These are phyloP conservation scores for Sequoia sempervirens DNA, from an alignment of 75 land plant species.

Conservation along the genomic window DNA sequence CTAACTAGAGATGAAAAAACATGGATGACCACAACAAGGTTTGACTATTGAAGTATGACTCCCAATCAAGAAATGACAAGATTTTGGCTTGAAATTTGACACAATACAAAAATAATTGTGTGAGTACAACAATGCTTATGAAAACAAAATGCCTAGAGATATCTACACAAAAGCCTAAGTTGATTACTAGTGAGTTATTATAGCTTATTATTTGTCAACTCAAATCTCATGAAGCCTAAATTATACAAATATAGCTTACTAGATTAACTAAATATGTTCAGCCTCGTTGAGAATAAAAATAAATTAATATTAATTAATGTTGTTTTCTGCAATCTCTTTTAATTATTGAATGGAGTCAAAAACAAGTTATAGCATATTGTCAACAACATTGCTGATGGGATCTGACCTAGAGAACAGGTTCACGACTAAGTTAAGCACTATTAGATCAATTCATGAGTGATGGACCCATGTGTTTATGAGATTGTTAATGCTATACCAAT, in stretches of 20 bases:
- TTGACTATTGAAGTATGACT: too few species aligned
- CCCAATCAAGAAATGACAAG: too few species aligned
- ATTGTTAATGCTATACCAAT: not conserved
- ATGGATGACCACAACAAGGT: too few species aligned
- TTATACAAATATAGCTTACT: too few species aligned
- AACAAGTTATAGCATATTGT: not conserved
- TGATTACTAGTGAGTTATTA: not conserved
- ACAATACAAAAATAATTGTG: too few species aligned
- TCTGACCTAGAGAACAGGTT: not conserved
- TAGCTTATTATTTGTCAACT: not conserved
- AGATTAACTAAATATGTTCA: not conserved
- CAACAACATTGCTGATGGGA: not conserved
- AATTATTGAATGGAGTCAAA: not conserved
- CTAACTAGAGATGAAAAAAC: too few species aligned
- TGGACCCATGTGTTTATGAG: not conserved
- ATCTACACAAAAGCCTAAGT: not conserved
- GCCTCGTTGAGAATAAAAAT: not conserved
- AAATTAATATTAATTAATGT: not conserved
- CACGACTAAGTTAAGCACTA: not conserved
- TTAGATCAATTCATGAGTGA: not conserved
- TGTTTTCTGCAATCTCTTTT: not conserved
- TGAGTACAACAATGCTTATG: not conserved
- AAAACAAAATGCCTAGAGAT: not conserved
- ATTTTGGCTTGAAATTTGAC: too few species aligned
- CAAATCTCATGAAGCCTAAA: not conserved